phyloP scores from a whole-genome alignment of 1,284 basidiomycete species.

The Irpex sp. region DNA sequence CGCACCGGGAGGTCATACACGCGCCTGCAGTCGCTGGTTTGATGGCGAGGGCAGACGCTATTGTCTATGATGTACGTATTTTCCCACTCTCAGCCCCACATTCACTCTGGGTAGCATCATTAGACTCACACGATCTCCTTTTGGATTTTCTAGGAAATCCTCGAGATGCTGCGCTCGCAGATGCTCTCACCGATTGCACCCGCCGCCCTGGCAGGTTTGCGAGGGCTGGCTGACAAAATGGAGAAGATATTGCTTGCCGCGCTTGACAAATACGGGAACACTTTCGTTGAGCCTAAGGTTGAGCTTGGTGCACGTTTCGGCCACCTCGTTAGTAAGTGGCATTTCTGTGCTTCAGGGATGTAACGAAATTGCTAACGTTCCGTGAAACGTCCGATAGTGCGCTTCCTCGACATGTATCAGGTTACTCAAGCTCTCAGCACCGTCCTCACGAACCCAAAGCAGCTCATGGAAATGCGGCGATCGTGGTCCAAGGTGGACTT shows the following conservation, averaged over 20 bases:
- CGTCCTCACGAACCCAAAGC: constrained; percentile 81
- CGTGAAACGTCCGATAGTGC: constrained; percentile 44
- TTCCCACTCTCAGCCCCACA: constrained; percentile 1
- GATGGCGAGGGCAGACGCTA: constrained; percentile 85
- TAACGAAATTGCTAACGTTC: neutral
- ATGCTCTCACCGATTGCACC: constrained; percentile 76
- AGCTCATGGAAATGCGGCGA: constrained; percentile 78
- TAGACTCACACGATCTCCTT: constrained; percentile 7
- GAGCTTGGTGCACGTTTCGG: constrained; percentile 86
- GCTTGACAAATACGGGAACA: constrained; percentile 78
- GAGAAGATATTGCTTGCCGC: constrained; percentile 82
- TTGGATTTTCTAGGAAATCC: constrained; percentile 65
- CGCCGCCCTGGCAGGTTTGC: constrained; percentile 62
- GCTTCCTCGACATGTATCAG: constrained; percentile 87
- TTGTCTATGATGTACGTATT: constrained; percentile 77
- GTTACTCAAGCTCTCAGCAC: constrained; percentile 84
- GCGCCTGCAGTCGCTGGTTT: constrained; percentile 82
- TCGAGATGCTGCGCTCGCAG: constrained; percentile 78
- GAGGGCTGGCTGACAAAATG: constrained; percentile 87
- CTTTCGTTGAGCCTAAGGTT: constrained; percentile 89
- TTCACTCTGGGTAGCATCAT: neutral
- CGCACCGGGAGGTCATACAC: constrained; percentile 81
- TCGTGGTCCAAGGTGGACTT: constrained; percentile 87
- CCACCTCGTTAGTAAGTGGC: constrained; percentile 75
- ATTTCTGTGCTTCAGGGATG: neutral